Evolutionary conservation across 495 filamentous ascomycete species (phyloP).

Genomic region (Aspergillus sclerotioniger): DNA sequence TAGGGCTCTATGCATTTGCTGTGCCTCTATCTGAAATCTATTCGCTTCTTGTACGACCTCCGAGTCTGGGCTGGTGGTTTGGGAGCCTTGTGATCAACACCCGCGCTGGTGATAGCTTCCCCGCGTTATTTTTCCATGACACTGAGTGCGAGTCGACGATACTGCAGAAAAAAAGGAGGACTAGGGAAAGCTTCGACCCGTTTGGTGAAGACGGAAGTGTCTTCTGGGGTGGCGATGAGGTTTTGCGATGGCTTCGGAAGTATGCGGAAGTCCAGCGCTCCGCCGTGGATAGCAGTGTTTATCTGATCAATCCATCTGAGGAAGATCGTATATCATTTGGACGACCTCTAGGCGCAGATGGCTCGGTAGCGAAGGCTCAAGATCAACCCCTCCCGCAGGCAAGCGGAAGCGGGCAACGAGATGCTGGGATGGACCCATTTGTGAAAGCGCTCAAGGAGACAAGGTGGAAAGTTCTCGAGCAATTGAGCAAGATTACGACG

Average conservation of each 20-base stretch:
- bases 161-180: slow-evolving; percentile 81
- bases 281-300: slow-evolving; percentile 79
- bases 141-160: slow-evolving; percentile 95
- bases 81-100: slow-evolving; percentile 92
- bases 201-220: slow-evolving; percentile 80
- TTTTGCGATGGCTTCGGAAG: slow-evolving; percentile 81
- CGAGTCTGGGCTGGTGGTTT: slow-evolving; percentile 97
- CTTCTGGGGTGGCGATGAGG: slow-evolving; percentile 98
- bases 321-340: slow-evolving; percentile 85
- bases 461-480: slow-evolving; percentile 91
- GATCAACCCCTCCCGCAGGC: slow-evolving; percentile 29
- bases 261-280: slow-evolving; percentile 83
- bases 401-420: slow-evolving; percentile 39
- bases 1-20: slow-evolving; percentile 89
- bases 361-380: slow-evolving; percentile 29
- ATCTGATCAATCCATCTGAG: slow-evolving; percentile 80
- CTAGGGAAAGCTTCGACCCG: slow-evolving; percentile 82
- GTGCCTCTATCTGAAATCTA: slow-evolving; percentile 88
- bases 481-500: slow-evolving; percentile 92
- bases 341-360: slow-evolving; percentile 40
- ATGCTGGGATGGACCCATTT: slow-evolving; percentile 91
- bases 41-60: slow-evolving; percentile 83
- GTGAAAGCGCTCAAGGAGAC: slow-evolving; percentile 95
- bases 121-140: slow-evolving; percentile 96
- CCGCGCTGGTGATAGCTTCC: slow-evolving; percentile 83